Evolutionary conservation across 768 basidiomycete genomes (phyloP).

Genomic region (Naganishia vishniacii): DNA sequence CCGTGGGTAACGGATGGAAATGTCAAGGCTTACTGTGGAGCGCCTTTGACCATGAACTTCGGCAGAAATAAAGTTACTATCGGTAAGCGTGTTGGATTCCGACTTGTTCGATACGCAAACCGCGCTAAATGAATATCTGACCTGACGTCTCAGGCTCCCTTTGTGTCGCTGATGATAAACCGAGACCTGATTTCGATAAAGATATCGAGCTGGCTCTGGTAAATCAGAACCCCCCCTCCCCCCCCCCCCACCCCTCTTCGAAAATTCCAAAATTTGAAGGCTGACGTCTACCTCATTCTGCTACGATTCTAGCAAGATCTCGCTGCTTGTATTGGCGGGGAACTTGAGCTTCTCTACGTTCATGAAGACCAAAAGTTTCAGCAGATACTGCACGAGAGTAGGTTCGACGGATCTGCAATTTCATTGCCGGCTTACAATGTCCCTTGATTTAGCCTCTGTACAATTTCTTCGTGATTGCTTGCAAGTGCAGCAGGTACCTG

Average conservation of each 20-base stretch:
- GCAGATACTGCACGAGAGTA: conserved; percentile 41
- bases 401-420: neutral
- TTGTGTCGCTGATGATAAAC: conserved; percentile 41
- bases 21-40: conserved; percentile 40
- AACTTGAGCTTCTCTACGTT: conserved; percentile 43
- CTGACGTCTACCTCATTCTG: too few species aligned
- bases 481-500: conserved; percentile 36
- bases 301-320: conserved; percentile 41
- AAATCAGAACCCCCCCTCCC: too few species aligned
- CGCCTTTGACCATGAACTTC: conserved; percentile 34
- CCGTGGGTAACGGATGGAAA: neutral
- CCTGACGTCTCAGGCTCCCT: conserved; percentile 30
- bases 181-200: conserved; percentile 34
- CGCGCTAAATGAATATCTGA: too few species aligned
- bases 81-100: conserved; percentile 2
- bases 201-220: conserved; percentile 29
- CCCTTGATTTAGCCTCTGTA: conserved; percentile 34
- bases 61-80: conserved; percentile 37
- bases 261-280: too few species aligned
- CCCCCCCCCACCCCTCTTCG: too few species aligned
- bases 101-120: too few species aligned
- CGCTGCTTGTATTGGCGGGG: conserved; percentile 42
- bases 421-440: neutral
- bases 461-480: conserved; percentile 45
- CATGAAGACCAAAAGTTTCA: conserved; percentile 37